These are phyloP conservation scores for Colletotrichum phormii DNA, from an alignment of 2,329 filamentous ascomycete species.

Conservation along the genomic window DNA sequence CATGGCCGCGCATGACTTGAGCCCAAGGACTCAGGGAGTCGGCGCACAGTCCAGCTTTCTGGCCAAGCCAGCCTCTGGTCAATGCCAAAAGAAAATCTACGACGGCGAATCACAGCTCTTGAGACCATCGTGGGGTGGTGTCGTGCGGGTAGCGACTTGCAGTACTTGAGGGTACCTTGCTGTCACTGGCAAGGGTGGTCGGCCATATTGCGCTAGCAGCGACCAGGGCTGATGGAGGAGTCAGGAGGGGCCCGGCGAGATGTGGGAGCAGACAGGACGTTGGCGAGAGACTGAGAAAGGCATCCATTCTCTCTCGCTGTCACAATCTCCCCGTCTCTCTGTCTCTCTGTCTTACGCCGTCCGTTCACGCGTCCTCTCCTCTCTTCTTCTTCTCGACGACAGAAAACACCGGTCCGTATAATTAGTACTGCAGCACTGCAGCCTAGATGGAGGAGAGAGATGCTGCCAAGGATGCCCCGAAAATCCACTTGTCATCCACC, in stretches of 20 bases:
- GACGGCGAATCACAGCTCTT: conserved; percentile 24
- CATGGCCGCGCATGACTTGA: conserved; percentile 23
- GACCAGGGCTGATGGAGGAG: conserved; percentile 32
- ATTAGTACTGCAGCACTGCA: conserved; percentile 4
- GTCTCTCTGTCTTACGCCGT: conserved; percentile 1
- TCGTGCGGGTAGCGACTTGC: conserved; percentile 12
- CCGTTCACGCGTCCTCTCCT: background rate
- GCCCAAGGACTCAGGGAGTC: conserved; percentile 11
- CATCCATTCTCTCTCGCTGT: background rate
- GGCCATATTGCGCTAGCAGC: conserved; percentile 30
- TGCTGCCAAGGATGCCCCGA: conserved; percentile 12
- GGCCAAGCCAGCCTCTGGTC: conserved; percentile 10
- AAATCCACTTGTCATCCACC: conserved; percentile 29
- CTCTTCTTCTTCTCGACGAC: background rate
- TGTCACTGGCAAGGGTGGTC: conserved; percentile 10
- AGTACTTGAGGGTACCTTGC: conserved; percentile 27
- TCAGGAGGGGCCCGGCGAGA: background rate
- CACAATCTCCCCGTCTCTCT: background rate
- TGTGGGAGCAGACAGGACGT: background rate
- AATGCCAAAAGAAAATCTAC: conserved; percentile 23
- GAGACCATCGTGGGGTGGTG: conserved; percentile 15
- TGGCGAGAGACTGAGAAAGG: conserved; percentile 1
- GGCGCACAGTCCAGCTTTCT: conserved; percentile 26
- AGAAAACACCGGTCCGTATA: background rate
- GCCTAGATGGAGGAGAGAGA: conserved; percentile 13